Evolutionary conservation across 495 filamentous ascomycete species (phyloP), one percentile per base, ranked within the genome.

Genomic region (Chaetomidium leptoderma): DNA sequence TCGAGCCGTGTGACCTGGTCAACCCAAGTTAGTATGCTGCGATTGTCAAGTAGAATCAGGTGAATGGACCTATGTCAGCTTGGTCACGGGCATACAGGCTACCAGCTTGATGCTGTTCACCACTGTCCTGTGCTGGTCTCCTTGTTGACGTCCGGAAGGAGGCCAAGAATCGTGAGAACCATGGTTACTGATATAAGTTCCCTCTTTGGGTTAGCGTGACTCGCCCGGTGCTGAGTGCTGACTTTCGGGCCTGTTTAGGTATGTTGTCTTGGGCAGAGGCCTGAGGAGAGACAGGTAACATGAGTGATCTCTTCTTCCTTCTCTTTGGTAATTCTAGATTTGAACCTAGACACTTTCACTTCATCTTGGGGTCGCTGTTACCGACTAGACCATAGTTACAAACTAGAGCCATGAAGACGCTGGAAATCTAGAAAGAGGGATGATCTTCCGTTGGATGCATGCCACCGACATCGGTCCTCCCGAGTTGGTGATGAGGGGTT

Each of bases 131-230:
- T 63, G 64, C 4, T 65, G 64, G 63, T 43, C 24, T 7, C 63
- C n/a, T 56, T n/a, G 43, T 33, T 17, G 53, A 66, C 0, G 67
- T 65, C 10, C 42, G 62, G 26, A 63, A 60, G 19, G 65, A 67
- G 51, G 33, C 66, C 21, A 58, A 55, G 43, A 58, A 63, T 30
- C 43, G 45, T 17, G 53, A 29, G 7, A 55, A 63, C 11, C 67
- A 70, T 53, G 62, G 62, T 17, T 67, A 67, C 51, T 61, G 50
- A 33, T 55, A 27, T 48, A 29, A 48, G 45, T 32, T 43, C 11
- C 36, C 36, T n/a, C n/a, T n/a, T n/a, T 39, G 36, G 3, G 19
- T 39, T 17, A 6, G n/a, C 14, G 36, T 17, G 16, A 5, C 2
- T 39, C 14, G 36, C 2, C 36, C 8, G 2, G 36, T 6, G 16